These are phyloP conservation scores for Pichia paraexigua DNA, from an alignment of 805 yeast species.

Conservation along the genomic window DNA sequence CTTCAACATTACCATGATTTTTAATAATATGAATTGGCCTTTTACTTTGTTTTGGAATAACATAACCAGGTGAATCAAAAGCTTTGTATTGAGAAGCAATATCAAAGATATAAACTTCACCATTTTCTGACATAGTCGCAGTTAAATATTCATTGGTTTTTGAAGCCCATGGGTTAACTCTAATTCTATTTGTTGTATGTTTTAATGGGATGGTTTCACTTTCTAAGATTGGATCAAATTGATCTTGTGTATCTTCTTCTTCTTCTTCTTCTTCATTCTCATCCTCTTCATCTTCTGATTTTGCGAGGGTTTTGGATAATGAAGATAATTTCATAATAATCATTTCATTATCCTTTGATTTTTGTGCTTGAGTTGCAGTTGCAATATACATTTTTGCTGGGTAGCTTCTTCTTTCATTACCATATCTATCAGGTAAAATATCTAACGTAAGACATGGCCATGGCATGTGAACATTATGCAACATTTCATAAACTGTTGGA, in stretches of 20 bases:
- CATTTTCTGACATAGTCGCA: slow-evolving; percentile 83
- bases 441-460: slow-evolving; percentile 97
- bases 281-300: slow-evolving; percentile 70
- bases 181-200: slow-evolving; percentile 81
- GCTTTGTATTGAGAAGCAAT: slow-evolving; percentile 71
- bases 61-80: slow-evolving; percentile 80
- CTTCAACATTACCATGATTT: slow-evolving; percentile 91
- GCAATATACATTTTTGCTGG: slow-evolving; percentile 83
- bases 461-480: slow-evolving; percentile 86
- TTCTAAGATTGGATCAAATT: slow-evolving; percentile 68
- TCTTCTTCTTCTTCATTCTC: slow-evolving; percentile 69
- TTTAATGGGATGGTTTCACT: slow-evolving; percentile 69
- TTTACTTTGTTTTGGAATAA: slow-evolving; percentile 67
- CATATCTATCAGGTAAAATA: slow-evolving; percentile 76
- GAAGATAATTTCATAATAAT: slow-evolving; percentile 77
- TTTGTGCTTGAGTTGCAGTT: slow-evolving; percentile 90
- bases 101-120: slow-evolving; percentile 84
- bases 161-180: slow-evolving; percentile 72
- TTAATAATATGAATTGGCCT: slow-evolving; percentile 77
- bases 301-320: slow-evolving; percentile 77
- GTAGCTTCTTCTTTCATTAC: slow-evolving; percentile 79
- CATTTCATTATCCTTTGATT: slow-evolving; percentile 81
- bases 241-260: slow-evolving; percentile 50
- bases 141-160: slow-evolving; percentile 74
- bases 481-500: slow-evolving; percentile 92